Evolutionary conservation across 768 basidiomycete genomes (phyloP), one percentile per base, ranked within the genome.

Genomic region (Dendrothele bispora): DNA sequence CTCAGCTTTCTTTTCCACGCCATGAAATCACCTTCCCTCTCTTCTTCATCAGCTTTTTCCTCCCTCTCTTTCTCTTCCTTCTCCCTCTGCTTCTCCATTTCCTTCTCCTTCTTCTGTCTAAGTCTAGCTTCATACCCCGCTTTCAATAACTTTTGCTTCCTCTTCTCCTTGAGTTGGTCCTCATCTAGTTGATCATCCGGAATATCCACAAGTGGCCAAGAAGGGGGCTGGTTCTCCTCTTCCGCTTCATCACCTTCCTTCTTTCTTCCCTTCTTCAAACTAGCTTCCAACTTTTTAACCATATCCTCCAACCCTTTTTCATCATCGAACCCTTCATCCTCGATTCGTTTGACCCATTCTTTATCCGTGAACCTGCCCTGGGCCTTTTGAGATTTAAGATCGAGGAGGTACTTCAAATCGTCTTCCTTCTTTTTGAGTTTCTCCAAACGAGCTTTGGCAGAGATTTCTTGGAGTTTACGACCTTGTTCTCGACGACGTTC

Each of bases 161-260:
- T 85, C 72, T 98, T 99, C 66, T 99, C 97, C 63, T 91, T 98
- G 28, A 98, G 62, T 21, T 84, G 78, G 32, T 95, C 94, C 60
- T 98, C 95, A 56, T 91, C 90, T 7, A 93, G 76, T 87, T 91
- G 49, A 5, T 80, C 84, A 65, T 99, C 97, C 0, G 94, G 93
- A 2, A 88, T 75, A 57, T 97, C 92, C n/a, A 95, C 73, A 2
- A 99, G 75, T 17, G 91, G 94, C 71, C 94, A 99, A 0, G 84
- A 81, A 1, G 91, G 75, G 18, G 41, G 79, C 49, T n/a, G n/a
- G 46, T 39, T 94, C 95, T 60, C 91, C 88, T n/a, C n/a, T n/a
- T 28, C 46, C 18, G 81, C 84, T 17, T 84, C 74, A 1, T 76
- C 90, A 2, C 72, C 70, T 30, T 97, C 92, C 64, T 91, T 95